These are phyloP conservation scores for Casuarina cunninghamiana DNA, from an alignment of 306 rosid genomes.

Conservation along the genomic window DNA sequence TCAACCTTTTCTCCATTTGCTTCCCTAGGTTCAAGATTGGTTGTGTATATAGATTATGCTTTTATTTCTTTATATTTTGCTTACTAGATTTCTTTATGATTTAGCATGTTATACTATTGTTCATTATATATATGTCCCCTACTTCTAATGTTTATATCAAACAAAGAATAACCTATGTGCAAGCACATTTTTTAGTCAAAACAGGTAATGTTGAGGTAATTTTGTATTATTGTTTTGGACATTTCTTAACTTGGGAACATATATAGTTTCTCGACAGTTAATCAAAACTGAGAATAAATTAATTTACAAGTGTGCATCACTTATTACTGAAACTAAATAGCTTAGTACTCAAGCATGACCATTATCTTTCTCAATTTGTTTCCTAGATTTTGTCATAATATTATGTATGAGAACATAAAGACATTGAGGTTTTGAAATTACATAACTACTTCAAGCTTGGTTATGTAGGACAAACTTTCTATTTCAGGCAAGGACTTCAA, in stretches of 20 bases:
- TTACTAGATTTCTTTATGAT: conserved; percentile 11
- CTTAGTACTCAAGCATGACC: background rate
- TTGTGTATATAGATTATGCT: background rate
- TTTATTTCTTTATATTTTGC: conserved; percentile 5
- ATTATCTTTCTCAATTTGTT: conserved; percentile 7
- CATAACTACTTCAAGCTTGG: conserved; percentile 30
- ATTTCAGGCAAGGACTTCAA: conserved; percentile 60
- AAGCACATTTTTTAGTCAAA: conserved; percentile 16
- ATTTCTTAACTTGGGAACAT: conserved; percentile 8
- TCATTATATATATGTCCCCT: conserved; percentile 21
- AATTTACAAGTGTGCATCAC: background rate
- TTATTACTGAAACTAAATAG: no score
- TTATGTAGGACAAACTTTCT: conserved; percentile 69
- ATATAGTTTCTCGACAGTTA: conserved; percentile 26
- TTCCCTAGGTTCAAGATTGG: background rate
- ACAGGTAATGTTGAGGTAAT: conserved; percentile 5
- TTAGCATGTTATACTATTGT: background rate
- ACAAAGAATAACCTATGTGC: conserved; percentile 19
- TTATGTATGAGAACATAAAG: conserved; percentile 5
- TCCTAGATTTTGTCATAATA: conserved; percentile 14
- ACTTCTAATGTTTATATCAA: conserved; percentile 16
- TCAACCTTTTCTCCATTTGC: background rate
- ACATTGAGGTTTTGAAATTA: conserved; percentile 17
- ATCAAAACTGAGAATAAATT: conserved; percentile 20
- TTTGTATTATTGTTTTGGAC: background rate